These are phyloP conservation scores for Puccinia polysora DNA, from an alignment of 1,284 basidiomycete genomes.

Conservation along the genomic window DNA sequence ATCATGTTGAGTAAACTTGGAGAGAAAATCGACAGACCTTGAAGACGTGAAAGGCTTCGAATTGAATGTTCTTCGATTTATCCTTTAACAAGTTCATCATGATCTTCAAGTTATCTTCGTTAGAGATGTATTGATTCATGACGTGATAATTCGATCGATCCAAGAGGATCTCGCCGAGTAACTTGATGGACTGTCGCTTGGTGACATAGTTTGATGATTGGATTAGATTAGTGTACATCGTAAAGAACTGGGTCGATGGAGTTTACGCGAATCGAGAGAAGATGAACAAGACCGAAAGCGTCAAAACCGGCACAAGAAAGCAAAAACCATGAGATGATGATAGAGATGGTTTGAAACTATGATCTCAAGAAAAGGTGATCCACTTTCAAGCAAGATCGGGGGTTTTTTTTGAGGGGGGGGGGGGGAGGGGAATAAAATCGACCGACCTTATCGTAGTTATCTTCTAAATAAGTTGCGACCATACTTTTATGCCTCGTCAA, in stretches of 20 bases:
- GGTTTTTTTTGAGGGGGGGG: background rate
- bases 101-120: constrained; percentile 85
- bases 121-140: constrained; percentile 94
- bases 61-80: constrained; percentile 98
- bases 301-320: background rate
- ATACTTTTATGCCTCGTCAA: constrained; percentile 91
- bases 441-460: constrained; percentile 86
- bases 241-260: constrained; percentile 69
- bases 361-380: background rate
- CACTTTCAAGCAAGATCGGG: background rate
- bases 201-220: constrained; percentile 95
- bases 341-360: background rate
- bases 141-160: constrained; percentile 96
- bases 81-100: constrained; percentile 99
- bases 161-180: constrained; percentile 93
- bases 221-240: constrained; percentile 85
- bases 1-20: background rate
- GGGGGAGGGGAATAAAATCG: constrained; percentile 15
- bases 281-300: background rate
- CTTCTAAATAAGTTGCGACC: constrained; percentile 92
- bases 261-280: constrained; percentile 12
- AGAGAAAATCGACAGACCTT: constrained; percentile 63
- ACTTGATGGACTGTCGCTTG: constrained; percentile 97
- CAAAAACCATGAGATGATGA: background rate
- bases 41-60: constrained; percentile 99